These are phyloP conservation scores for Kodamaea jinghongensis DNA, from an alignment of 805 yeast species.

Conservation along the genomic window DNA sequence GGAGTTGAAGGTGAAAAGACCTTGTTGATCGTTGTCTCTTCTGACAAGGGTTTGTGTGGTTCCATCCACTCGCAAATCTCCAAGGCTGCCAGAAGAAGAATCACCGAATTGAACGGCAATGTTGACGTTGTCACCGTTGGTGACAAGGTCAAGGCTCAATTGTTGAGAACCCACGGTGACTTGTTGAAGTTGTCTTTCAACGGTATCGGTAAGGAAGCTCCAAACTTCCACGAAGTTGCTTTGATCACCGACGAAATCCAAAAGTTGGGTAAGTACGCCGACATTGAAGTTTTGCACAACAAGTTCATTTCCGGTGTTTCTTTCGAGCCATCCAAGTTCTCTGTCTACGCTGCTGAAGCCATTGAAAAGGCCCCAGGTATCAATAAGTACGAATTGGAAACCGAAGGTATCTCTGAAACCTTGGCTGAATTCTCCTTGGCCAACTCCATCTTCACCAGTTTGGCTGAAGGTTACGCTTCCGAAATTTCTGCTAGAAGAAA, in stretches of 20 bases:
- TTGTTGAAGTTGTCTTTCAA: constrained; percentile 72
- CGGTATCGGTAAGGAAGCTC: constrained; percentile 96
- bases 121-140: constrained; percentile 84
- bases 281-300: constrained; percentile 82
- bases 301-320: constrained; percentile 83
- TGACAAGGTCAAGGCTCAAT: constrained; percentile 89
- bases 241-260: constrained; percentile 81
- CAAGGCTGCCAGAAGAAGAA: constrained; percentile 74
- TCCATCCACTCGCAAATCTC: constrained; percentile 95
- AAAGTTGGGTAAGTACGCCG: constrained; percentile 67
- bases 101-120: constrained; percentile 59
- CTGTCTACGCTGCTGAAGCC: constrained; percentile 65
- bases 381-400: constrained; percentile 74
- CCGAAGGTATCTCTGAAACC: constrained; percentile 64
- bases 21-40: constrained; percentile 82
- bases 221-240: constrained; percentile 87
- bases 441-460: constrained; percentile 82
- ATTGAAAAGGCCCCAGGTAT: constrained; percentile 84
- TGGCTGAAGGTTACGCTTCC: constrained; percentile 98
- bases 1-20: constrained; percentile 57
- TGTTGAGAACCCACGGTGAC: constrained; percentile 75
- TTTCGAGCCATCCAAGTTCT: constrained; percentile 75
- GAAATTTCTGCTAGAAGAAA: constrained; percentile 98
- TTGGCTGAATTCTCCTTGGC: constrained; percentile 86
- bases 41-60: constrained; percentile 99